These are phyloP conservation scores for Daldinia bambusicola DNA, from an alignment of 495 filamentous ascomycete species.

Conservation along the genomic window DNA sequence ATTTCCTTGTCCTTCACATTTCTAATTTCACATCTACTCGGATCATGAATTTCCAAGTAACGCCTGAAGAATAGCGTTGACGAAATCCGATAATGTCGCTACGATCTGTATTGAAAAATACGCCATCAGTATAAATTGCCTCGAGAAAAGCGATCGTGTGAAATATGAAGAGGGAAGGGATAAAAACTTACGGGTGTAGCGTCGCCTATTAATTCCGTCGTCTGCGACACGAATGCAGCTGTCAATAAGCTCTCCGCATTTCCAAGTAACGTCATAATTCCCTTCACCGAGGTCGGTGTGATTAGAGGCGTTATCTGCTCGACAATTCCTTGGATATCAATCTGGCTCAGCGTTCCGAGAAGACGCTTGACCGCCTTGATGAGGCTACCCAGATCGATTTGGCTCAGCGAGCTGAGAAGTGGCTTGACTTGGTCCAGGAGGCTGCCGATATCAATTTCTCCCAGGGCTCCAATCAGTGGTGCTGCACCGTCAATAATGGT, in stretches of 20 bases:
- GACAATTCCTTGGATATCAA: conserved; percentile 53
- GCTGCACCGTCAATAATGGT: conserved; percentile 49
- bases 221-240: conserved; percentile 56
- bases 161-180: neutral
- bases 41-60: conserved; percentile 43
- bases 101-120: conserved; percentile 42
- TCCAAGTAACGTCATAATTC: conserved; percentile 53
- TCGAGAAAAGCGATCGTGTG: neutral
- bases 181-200: conserved; percentile 59
- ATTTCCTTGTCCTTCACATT: conserved; percentile 23
- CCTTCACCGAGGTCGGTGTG: conserved; percentile 53
- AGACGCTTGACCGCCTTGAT: conserved; percentile 54
- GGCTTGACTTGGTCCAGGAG: conserved; percentile 50
- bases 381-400: conserved; percentile 47
- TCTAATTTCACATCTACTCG: conserved; percentile 5
- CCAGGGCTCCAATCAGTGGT: conserved; percentile 48
- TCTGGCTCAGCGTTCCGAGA: conserved; percentile 46
- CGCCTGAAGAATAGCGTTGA: conserved; percentile 50
- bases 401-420: conserved; percentile 46
- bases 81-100: conserved; percentile 49
- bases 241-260: conserved; percentile 57
- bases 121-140: conserved; percentile 24
- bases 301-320: conserved; percentile 54
- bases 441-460: conserved; percentile 48
- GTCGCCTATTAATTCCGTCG: conserved; percentile 61